Evolutionary conservation across 306 rosid species (phyloP).

Genomic region (Fragaria ananassa): DNA sequence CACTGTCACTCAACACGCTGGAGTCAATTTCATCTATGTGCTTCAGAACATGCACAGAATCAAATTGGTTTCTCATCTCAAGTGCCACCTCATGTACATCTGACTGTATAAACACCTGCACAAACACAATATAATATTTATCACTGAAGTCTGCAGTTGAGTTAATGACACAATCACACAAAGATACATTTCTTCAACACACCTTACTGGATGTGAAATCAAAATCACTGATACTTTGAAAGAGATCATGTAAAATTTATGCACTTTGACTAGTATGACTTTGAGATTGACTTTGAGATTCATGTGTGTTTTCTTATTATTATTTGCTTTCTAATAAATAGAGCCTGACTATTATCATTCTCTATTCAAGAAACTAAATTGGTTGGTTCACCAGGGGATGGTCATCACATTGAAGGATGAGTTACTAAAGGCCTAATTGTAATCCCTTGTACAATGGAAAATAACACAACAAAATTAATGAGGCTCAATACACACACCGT

Average conservation of each 20-base stretch:
- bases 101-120: constrained; percentile 69
- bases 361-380: not conserved
- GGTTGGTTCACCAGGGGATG: not conserved
- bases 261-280: not conserved
- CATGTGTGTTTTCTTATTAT: not conserved
- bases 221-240: not conserved
- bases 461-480: too few relatives aligned
- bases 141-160: not conserved
- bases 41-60: constrained; percentile 42
- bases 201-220: not conserved
- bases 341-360: not conserved
- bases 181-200: not conserved
- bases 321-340: not conserved
- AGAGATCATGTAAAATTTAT: not conserved
- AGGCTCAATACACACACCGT: not conserved
- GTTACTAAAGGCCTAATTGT: not conserved
- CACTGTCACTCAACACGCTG: constrained; percentile 42
- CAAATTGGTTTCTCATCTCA: constrained; percentile 75
- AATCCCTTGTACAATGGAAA: not conserved
- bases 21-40: constrained; percentile 44
- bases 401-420: not conserved
- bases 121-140: constrained; percentile 3
- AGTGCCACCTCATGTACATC: constrained; percentile 69
- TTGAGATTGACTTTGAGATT: not conserved
- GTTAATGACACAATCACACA: not conserved